Base-by-base conservation (phyloP, 2,329 filamentous ascomycete species). In the Fusarium humuli region DNA sequence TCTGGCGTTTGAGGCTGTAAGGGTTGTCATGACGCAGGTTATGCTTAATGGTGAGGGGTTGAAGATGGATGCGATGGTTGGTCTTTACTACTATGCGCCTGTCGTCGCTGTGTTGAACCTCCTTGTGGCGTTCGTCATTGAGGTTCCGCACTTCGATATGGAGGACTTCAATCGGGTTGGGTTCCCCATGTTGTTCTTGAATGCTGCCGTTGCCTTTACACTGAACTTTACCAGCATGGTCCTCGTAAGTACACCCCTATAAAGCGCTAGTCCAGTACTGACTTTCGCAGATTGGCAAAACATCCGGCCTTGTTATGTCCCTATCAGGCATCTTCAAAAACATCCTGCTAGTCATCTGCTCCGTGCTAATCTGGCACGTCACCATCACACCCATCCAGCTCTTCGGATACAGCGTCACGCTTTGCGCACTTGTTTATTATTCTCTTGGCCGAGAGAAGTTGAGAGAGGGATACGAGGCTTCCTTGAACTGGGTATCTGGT, bases 61-160 rank as follows among this genome's bases (percentile, higher is more conserved):
- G 46, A 53, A 65, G 27, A 70, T 71, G 69, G 56, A 71, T 8
- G 59, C 69, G 2, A 54, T 71, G 48, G 67, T 70, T 16, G 61
- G 69, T 1, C 60, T 71, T 0, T 71, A 71, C 18, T 71, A 71
- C 6, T 68, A 64, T 8, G 67, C 67, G 0, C 69, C 69, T 6
- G 41, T 65, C 6, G 61, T 62, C 10, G 59, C 62, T 7, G 9
- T 37, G 3, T 45, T 65, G 6, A 65, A 65, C 7, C 23, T 65
- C 1, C 14, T 50, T 4, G 61, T 65, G 11, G 62, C 62, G 0
- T 42, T 25, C 2, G 16, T 52, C 7, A 52, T 65, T 10, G 62
- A 65, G 5, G 23, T 64, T 12, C 62, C 62, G 0, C 23, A 57
- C 20, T 65, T 65, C 16, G 50, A 57, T 0, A 52, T 50, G 16